Evolutionary conservation across 192 early-diverging fungal genomes (phyloP), one percentile per base, ranked within the genome.

Genomic region (Coemansia sp.): DNA sequence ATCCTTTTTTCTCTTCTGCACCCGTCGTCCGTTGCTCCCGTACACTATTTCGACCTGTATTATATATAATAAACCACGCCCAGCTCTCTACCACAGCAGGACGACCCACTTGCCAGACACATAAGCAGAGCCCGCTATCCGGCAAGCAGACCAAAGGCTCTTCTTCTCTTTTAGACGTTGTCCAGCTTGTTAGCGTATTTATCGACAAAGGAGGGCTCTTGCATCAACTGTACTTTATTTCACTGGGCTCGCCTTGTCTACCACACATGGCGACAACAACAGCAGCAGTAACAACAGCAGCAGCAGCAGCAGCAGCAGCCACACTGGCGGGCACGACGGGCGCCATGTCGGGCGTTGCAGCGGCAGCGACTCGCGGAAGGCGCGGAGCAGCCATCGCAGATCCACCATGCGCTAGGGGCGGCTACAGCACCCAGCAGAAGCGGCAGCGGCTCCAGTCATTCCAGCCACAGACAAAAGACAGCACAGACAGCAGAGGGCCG

Each of bases 261-360:
- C 8, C 34, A 48, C 58, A 50, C 64, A 65, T 48, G 47, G 64
- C 47, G 45, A 47, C 55, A 5, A 33, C 55, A 34, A 50, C 36
- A 29, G 15, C n/a, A n/a, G n/a, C n/a, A n/a, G n/a, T n/a, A n/a
- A n/a, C n/a, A n/a, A n/a, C n/a, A n/a, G n/a, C n/a, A n/a, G n/a
- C n/a, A n/a, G 64, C 47, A 44, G 36, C 55, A 5, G 25, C 55
- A 34, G 40, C 36, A 29, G 15, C 52, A 54, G 29, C 52, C 11
- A 33, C 52, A 4, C 4, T 30, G 20, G 29, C 52, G 4, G n/a
- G 28, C 17, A 19, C 50, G 15, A 23, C 30, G 13, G 42, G 40
- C 1, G 17, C 25, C 8, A 19, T 36, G 7, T 11, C 37, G 4
- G 36, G 22, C 15, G 30, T 17, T 44, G 36, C 57, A 44, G 8